Base-by-base conservation (phyloP, 164 flowering plant genomes). In the Platanus orientalis region DNA sequence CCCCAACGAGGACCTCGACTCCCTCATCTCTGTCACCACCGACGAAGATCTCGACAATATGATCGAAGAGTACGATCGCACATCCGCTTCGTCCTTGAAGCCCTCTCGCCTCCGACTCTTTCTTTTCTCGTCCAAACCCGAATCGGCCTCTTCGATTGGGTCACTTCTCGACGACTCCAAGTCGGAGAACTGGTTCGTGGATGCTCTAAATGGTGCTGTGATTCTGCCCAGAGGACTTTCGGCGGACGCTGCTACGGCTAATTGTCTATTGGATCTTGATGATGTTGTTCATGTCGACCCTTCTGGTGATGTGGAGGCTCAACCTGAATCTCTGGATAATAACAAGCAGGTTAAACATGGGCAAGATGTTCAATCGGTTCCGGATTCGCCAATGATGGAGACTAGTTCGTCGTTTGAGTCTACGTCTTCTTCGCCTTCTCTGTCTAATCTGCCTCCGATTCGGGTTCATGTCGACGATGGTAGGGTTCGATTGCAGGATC, bases 21-120 rank as follows among this genome's bases (percentile, higher is more conserved):
- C n/a, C n/a, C n/a, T n/a, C n/a, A n/a, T n/a, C n/a, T n/a, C n/a
- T n/a, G n/a, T n/a, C n/a, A n/a, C n/a, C n/a, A n/a, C n/a, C n/a
- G n/a, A n/a, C 76, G 96, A 93, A 47, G 98, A 93, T 66, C 80
- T 93, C 3, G 94, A 93, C 36, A 90, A 90, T 80, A 88, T 92
- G 97, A 76, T 92, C 66, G n/a, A n/a, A n/a, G n/a, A n/a, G n/a
- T n/a, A n/a, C n/a, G n/a, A n/a, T n/a, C 88, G 98, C 6, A 71
- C 74, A 26, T 20, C 69, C 21, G 0, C 68, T 36, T 45, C 74
- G 19, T 39, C 81, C 19, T 19, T 27, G 13, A 76, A 76, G 30
- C 69, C 84, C 26, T 71, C 79, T 20, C 75, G 94, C 4, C 76
- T 85, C 27, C 84, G 90, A 11, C 58, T 83, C 53, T 86, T 84